A percentile compares a stretch with the other conserved stretches of the same genome.
phyloP scores from a whole-genome alignment of 495 filamentous ascomycete species.

The Hypoxylon rickii region DNA sequence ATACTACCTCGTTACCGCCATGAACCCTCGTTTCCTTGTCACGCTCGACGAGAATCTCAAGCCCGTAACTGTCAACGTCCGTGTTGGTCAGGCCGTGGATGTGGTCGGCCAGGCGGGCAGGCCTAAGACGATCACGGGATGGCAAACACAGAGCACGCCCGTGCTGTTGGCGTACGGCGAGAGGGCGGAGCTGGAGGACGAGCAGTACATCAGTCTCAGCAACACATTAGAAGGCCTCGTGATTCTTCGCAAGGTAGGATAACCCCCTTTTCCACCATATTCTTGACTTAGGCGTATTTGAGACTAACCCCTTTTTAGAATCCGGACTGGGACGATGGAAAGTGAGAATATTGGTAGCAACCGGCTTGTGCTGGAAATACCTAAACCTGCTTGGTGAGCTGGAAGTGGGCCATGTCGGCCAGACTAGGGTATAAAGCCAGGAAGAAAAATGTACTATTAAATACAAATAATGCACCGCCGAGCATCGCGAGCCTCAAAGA shows the following conservation, averaged over 20 bases:
- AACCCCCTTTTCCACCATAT: constrained; percentile 11
- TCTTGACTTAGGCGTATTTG: background rate
- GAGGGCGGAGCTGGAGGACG: constrained; percentile 94
- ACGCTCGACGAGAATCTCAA: constrained; percentile 94
- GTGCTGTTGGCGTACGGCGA: constrained; percentile 92
- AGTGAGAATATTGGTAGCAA: constrained; percentile 31
- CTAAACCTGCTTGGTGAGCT: background rate
- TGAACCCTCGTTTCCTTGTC: constrained; percentile 94
- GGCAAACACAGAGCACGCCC: constrained; percentile 98
- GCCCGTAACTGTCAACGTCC: constrained; percentile 92
- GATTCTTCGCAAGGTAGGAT: constrained; percentile 88
- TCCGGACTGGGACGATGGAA: constrained; percentile 52
- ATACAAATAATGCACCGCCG: constrained; percentile 34
- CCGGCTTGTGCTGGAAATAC: background rate
- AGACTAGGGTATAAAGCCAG: background rate
- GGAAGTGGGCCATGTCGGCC: background rate
- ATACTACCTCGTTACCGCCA: constrained; percentile 96
- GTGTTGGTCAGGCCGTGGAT: constrained; percentile 97
- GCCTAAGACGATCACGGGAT: constrained; percentile 98
- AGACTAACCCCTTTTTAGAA: constrained; percentile 45
- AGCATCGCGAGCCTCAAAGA: constrained; percentile 24
- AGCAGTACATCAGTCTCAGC: constrained; percentile 90
- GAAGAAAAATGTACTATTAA: constrained; percentile 33
- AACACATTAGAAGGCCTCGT: constrained; percentile 93
- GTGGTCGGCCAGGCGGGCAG: constrained; percentile 95